These are phyloP conservation scores for Lepidium campestre DNA, from an alignment of 441 rosid genomes.

Conservation along the genomic window DNA sequence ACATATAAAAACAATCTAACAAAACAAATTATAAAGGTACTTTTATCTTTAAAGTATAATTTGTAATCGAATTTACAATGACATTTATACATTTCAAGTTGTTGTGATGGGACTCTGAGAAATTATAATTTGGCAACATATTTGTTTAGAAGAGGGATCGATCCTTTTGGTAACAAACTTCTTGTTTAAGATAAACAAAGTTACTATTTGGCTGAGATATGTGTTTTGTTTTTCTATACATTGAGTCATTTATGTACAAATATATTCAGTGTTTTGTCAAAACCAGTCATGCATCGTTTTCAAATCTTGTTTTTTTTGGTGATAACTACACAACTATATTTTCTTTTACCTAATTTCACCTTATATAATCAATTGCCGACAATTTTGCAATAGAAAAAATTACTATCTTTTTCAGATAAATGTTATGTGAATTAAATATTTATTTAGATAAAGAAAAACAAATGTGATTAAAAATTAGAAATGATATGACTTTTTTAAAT, in stretches of 20 bases:
- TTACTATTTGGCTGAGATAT: background rate
- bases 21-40: conserved; percentile 10
- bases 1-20: background rate
- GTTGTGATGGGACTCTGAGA: background rate
- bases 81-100: background rate
- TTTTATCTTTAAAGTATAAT: background rate
- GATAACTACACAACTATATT: conserved; percentile 14
- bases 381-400: background rate
- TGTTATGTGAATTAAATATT: no score
- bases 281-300: conserved; percentile 14
- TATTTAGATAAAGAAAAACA: no score
- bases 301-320: background rate
- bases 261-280: background rate
- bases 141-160: no score
- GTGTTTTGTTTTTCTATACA: background rate
- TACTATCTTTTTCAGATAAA: background rate
- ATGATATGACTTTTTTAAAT: no score
- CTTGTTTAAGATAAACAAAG: background rate
- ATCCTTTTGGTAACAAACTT: background rate
- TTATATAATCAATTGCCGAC: background rate
- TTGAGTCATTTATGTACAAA: background rate
- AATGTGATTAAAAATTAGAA: no score
- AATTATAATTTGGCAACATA: no score
- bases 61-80: conserved; percentile 6
- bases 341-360: background rate